Conservation (phyloP, 768 basidiomycete species). For the Leccinum rimulosum region DNA sequence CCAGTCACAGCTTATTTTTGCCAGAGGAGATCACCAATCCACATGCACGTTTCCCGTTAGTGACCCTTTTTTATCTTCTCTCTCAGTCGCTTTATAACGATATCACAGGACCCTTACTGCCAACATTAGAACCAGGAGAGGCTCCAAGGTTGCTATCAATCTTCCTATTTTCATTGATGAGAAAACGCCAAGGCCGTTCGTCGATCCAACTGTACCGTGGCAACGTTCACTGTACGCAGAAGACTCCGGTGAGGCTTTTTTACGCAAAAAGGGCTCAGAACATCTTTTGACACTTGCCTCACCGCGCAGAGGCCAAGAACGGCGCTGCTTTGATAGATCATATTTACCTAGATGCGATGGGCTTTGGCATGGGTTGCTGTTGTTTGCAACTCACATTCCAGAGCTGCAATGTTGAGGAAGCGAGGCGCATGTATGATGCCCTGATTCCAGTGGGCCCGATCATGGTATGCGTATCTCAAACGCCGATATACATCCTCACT, state of each 20-base stretch:
- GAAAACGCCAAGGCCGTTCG: constrained; percentile 83
- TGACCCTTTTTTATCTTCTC: constrained; percentile 23
- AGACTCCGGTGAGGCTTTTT: constrained; percentile 61
- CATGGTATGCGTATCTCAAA: constrained; percentile 54
- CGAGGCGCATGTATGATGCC: constrained; percentile 93
- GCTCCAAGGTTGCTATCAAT: constrained; percentile 94
- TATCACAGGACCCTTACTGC: constrained; percentile 85
- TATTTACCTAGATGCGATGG: constrained; percentile 99
- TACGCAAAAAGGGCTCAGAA: constrained; percentile 5
- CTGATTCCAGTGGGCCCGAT: constrained; percentile 94
- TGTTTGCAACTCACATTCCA: constrained; percentile 98
- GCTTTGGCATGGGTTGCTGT: constrained; percentile 99
- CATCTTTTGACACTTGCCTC: constrained; percentile 4
- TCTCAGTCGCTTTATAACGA: constrained; percentile 9
- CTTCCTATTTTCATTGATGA: constrained; percentile 89
- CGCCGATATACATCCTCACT: neutral
- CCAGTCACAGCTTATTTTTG: constrained; percentile 91
- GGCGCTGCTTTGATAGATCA: constrained; percentile 88
- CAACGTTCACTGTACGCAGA: constrained; percentile 80
- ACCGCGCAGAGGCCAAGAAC: constrained; percentile 70
- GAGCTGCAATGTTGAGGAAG: constrained; percentile 90
- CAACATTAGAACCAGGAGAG: constrained; percentile 87
- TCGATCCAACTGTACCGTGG: constrained; percentile 92
- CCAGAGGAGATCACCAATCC: constrained; percentile 96
- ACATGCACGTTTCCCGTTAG: constrained; percentile 96